phyloP scores from a whole-genome alignment of 805 yeast genomes.

The Isabelozyma heimii region DNA sequence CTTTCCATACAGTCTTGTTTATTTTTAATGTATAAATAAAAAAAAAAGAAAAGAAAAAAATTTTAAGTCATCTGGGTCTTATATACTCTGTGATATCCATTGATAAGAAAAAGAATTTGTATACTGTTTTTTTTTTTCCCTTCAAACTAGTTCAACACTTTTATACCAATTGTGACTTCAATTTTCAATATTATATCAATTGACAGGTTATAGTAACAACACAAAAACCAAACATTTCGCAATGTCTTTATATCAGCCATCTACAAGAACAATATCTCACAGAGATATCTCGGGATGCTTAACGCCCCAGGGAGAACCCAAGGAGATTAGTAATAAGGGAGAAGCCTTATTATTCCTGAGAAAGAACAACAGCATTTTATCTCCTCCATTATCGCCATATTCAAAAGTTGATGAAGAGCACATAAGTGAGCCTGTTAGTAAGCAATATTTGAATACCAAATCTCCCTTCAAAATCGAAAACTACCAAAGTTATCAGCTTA shows the following conservation, averaged over 20 bases:
- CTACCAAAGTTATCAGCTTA: conserved; percentile 43
- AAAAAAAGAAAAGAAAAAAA: conserved; percentile 4
- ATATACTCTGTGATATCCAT: neutral
- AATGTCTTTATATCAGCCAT: conserved; percentile 23
- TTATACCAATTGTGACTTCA: neutral
- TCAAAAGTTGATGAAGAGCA: conserved; percentile 14
- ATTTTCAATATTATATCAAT: conserved; percentile 21
- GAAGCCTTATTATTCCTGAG: conserved; percentile 2
- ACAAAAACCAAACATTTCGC: neutral
- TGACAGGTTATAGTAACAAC: neutral
- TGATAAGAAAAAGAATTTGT: neutral
- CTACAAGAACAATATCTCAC: conserved; percentile 23
- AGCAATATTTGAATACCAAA: conserved; percentile 16
- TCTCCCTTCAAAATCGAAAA: conserved; percentile 49
- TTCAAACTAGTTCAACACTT: neutral
- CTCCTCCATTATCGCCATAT: conserved; percentile 47
- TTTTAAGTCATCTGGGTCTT: neutral
- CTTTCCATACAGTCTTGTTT: neutral
- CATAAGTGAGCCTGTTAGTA: conserved; percentile 2
- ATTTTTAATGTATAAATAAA: neutral
- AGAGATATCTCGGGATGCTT: conserved; percentile 28
- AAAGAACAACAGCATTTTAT: conserved; percentile 28
- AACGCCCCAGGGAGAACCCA: conserved; percentile 21
- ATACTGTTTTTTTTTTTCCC: neutral
- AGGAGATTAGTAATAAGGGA: conserved; percentile 4